These are phyloP conservation scores for Canariomyces notabilis DNA, from an alignment of 2,329 filamentous ascomycete genomes.

Conservation along the genomic window DNA sequence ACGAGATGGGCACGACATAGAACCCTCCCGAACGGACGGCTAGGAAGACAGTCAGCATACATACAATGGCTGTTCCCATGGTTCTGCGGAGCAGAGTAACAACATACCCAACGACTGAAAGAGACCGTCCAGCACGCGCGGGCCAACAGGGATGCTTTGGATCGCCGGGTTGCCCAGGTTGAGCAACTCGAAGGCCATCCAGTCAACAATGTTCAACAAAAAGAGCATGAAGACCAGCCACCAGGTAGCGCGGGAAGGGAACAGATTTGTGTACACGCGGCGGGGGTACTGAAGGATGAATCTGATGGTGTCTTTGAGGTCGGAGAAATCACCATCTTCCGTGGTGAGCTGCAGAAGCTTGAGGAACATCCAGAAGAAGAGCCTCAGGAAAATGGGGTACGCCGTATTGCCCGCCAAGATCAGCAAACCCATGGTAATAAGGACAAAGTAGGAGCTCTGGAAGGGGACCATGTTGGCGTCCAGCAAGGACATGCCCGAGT, in stretches of 20 bases:
- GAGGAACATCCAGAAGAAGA: conserved; percentile 51
- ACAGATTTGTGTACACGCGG: conserved; percentile 59
- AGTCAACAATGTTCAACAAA: conserved; percentile 57
- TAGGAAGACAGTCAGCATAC: conserved; percentile 13
- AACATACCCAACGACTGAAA: conserved; percentile 56
- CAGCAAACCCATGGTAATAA: conserved; percentile 50
- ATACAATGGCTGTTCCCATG: neutral
- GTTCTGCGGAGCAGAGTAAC: conserved; percentile 9
- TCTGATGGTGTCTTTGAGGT: conserved; percentile 45
- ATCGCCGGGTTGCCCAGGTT: conserved; percentile 58
- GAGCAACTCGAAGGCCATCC: conserved; percentile 60
- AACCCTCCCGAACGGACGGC: conserved; percentile 63
- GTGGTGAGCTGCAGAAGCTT: conserved; percentile 38
- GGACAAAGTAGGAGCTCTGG: conserved; percentile 46
- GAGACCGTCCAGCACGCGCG: conserved; percentile 57
- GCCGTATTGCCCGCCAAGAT: conserved; percentile 63
- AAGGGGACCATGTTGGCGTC: conserved; percentile 63
- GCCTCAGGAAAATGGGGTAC: conserved; percentile 58
- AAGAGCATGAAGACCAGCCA: conserved; percentile 59
- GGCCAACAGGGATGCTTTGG: conserved; percentile 44
- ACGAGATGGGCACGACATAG: conserved; percentile 57
- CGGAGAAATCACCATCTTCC: conserved; percentile 31
- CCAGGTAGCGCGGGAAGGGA: conserved; percentile 60
- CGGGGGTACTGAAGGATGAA: conserved; percentile 54
- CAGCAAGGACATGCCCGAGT: conserved; percentile 63